phyloP scores from a whole-genome alignment of 2,329 filamentous ascomycete species.

The Cordyceps fumosorosea region DNA sequence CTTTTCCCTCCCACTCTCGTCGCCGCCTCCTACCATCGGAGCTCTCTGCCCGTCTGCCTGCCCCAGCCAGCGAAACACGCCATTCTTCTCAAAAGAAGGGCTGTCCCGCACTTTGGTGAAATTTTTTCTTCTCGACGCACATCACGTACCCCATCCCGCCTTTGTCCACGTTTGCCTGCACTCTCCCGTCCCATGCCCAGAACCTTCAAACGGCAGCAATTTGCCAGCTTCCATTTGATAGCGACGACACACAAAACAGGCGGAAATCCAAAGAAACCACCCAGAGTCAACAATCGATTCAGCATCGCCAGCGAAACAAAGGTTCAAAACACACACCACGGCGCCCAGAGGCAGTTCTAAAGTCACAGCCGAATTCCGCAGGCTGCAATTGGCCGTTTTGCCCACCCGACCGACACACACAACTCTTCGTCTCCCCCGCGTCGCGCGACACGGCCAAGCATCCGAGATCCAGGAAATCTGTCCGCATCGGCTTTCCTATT shows the following conservation, averaged over 20 bases:
- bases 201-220: not conserved
- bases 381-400: slow-evolving; percentile 5
- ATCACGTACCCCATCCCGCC: not conserved
- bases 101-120: slow-evolving; percentile 11
- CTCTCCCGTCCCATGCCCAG: not conserved
- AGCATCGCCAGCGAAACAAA: not conserved
- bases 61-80: slow-evolving; percentile 2
- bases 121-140: slow-evolving; percentile 6
- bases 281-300: not conserved
- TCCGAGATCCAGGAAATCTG: slow-evolving; percentile 1
- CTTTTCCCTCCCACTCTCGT: not conserved
- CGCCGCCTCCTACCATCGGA: slow-evolving; percentile 13
- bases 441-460: not conserved
- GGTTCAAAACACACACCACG: not conserved
- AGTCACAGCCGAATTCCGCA: not conserved
- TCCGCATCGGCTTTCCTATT: not conserved
- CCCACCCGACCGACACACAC: not conserved
- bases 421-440: not conserved
- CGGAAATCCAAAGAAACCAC: not conserved
- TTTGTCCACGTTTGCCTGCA: not conserved
- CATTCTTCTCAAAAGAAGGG: slow-evolving; percentile 7
- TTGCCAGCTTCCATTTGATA: not conserved
- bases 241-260: not conserved
- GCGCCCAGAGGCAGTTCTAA: not conserved
- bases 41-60: slow-evolving; percentile 3